phyloP scores from a whole-genome alignment of 805 yeast species.

The Blastobotrys peoriensis region DNA sequence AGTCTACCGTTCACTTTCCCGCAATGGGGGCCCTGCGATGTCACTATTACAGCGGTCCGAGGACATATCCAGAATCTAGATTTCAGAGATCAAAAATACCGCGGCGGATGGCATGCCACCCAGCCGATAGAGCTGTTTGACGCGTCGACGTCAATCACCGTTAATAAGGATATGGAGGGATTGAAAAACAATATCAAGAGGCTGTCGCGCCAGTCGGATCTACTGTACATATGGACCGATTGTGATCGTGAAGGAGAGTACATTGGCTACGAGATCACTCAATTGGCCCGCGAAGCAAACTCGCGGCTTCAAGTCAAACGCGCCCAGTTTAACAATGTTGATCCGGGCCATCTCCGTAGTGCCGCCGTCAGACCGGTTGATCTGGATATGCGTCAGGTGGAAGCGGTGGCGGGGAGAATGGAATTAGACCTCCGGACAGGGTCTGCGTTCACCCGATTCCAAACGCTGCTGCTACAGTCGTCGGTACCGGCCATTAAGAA shows the following conservation, averaged over 20 bases:
- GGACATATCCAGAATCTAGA: constrained; percentile 74
- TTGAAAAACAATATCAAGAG: constrained; percentile 52
- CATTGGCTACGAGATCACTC: constrained; percentile 76
- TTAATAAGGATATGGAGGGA: constrained; percentile 37
- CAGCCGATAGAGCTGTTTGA: constrained; percentile 61
- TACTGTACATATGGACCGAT: constrained; percentile 94
- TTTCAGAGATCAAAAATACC: constrained; percentile 50
- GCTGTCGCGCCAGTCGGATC: constrained; percentile 56
- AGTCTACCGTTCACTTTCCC: constrained; percentile 68
- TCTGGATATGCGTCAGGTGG: constrained; percentile 62
- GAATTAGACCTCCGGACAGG: constrained; percentile 91
- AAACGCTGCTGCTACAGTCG: constrained; percentile 42
- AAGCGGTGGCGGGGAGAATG: constrained; percentile 79
- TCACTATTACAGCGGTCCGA: constrained; percentile 86
- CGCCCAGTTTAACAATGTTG: constrained; percentile 85
- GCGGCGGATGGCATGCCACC: constrained; percentile 52
- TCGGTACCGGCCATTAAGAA: constrained; percentile 24
- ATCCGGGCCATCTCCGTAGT: constrained; percentile 56
- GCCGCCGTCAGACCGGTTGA: constrained; percentile 68
- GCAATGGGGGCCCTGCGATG: constrained; percentile 57
- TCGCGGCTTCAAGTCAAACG: constrained; percentile 44
- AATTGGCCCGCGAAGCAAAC: constrained; percentile 51
- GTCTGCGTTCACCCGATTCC: constrained; percentile 74
- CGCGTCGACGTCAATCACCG: constrained; percentile 50
- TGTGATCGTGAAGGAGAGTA: constrained; percentile 96